These are phyloP conservation scores for Acanthamoeba culbertsoni DNA, from an alignment of 208 protist genomes.

Conservation along the genomic window DNA sequence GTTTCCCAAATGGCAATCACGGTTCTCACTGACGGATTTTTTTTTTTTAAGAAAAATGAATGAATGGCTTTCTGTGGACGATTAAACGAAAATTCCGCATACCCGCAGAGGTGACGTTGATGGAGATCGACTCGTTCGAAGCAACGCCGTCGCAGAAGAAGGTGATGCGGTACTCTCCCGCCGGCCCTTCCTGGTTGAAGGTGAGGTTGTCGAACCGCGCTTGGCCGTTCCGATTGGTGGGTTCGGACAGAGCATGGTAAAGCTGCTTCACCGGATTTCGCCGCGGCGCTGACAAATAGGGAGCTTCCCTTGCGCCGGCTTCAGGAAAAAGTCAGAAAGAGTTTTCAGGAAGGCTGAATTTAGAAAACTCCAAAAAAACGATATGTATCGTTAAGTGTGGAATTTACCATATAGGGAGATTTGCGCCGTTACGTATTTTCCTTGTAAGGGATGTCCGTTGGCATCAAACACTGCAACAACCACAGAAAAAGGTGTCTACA, in stretches of 20 bases:
- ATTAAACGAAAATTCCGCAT: neutral
- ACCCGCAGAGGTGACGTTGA: neutral
- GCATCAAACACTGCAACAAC: constrained; percentile 14
- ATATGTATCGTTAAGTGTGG: neutral
- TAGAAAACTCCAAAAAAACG: no score
- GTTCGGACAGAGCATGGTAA: neutral
- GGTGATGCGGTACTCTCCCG: neutral
- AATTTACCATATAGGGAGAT: neutral
- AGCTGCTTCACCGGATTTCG: constrained; percentile 3
- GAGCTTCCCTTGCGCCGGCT: neutral
- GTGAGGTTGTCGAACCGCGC: neutral
- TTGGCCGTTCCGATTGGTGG: neutral
- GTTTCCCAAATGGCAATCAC: constrained; percentile 38
- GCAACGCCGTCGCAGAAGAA: constrained; percentile 23
- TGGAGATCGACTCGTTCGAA: neutral
- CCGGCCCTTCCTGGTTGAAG: neutral
- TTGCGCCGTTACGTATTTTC: neutral
- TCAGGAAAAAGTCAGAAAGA: no score
- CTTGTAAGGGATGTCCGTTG: neutral
- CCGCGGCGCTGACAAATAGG: neutral
- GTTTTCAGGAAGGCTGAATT: no score
- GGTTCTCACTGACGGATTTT: neutral
- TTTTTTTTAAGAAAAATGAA: no score
- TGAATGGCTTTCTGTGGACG: no score
- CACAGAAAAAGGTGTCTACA: neutral